Conservation (phyloP, 768 basidiomycete species). For the Russula sp. region DNA sequence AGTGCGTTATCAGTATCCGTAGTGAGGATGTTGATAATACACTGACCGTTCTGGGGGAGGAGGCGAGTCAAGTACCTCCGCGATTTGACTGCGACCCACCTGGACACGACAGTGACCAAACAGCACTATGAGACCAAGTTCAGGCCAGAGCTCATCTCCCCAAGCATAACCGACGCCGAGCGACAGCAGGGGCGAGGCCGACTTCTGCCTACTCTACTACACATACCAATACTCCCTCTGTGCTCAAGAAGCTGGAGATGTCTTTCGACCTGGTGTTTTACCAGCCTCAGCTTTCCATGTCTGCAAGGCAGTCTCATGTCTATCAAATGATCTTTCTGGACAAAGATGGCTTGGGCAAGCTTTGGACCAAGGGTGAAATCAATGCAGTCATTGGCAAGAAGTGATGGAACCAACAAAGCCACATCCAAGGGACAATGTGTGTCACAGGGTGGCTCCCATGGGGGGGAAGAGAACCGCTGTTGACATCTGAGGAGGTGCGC, state of each 20-base stretch:
- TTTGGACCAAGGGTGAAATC: conserved; percentile 40
- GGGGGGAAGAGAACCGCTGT: no score
- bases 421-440: no score
- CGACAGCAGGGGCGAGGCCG: conserved; percentile 8
- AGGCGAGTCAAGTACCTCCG: conserved; percentile 39
- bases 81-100: conserved; percentile 47
- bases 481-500: no score
- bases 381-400: conserved; percentile 36
- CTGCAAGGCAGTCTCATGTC: conserved; percentile 33
- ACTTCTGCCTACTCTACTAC: conserved; percentile 41
- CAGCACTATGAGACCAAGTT: conserved; percentile 38
- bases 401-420: conserved; percentile 49
- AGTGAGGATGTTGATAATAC: conserved; percentile 40
- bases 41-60: conserved; percentile 35
- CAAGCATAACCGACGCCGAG: conserved; percentile 14
- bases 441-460: no score
- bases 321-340: conserved; percentile 47
- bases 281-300: conserved; percentile 39
- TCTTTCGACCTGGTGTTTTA: conserved; percentile 44
- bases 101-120: conserved; percentile 24
- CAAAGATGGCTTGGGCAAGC: conserved; percentile 31
- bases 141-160: conserved; percentile 28
- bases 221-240: conserved; percentile 37
- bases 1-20: no score
- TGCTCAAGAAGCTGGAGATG: conserved; percentile 45